Evolutionary conservation across 805 yeast genomes (phyloP).

Genomic region (Sungouiella blattae): DNA sequence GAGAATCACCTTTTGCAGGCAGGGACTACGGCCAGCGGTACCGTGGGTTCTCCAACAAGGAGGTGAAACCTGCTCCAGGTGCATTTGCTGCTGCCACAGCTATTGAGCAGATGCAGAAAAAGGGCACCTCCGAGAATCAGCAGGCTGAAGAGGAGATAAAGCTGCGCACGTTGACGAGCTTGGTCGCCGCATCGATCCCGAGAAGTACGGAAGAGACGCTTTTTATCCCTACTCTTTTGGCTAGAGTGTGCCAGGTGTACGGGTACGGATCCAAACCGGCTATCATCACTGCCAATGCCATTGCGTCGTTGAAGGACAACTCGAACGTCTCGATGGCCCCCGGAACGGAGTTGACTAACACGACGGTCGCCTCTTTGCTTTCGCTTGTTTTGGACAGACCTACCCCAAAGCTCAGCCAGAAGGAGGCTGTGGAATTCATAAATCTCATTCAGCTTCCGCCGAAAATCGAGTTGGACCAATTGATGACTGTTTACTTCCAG

Average conservation of each 20-base stretch:
- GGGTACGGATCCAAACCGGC: conserved; percentile 73
- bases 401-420: conserved; percentile 23
- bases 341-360: conserved; percentile 1
- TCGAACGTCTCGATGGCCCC: conserved; percentile 17
- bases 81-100: conserved; percentile 27
- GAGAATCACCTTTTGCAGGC: conserved; percentile 16
- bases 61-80: conserved; percentile 55
- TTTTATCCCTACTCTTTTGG: conserved; percentile 67
- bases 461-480: conserved; percentile 61
- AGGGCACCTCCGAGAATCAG: conserved; percentile 12
- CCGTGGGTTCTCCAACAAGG: conserved; percentile 21
- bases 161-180: conserved; percentile 35
- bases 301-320: conserved; percentile 62
- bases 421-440: conserved; percentile 47
- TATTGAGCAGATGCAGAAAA: conserved; percentile 50
- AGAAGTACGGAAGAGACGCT: conserved; percentile 76
- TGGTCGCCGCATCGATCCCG: conserved; percentile 71
- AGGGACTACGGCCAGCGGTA: neutral
- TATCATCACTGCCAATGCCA: conserved; percentile 64
- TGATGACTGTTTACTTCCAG: conserved; percentile 64
- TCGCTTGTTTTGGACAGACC: conserved; percentile 26
- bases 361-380: conserved; percentile 11
- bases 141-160: conserved; percentile 22
- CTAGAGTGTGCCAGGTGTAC: conserved; percentile 64
- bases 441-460: conserved; percentile 33